Conservation (phyloP, 352 stramenopile genomes). For the Pythium volutum region DNA sequence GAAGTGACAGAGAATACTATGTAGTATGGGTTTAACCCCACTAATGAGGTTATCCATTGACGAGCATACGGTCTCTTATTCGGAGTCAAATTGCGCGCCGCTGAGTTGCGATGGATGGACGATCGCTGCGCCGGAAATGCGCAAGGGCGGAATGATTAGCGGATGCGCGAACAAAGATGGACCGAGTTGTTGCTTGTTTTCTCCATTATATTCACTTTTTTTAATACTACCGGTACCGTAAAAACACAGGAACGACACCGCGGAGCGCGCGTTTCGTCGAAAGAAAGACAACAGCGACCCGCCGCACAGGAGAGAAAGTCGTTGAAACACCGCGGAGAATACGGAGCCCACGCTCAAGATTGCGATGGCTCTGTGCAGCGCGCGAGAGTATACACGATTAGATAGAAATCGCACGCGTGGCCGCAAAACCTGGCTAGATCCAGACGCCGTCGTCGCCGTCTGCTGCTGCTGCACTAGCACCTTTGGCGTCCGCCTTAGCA, state of each 20-base stretch:
- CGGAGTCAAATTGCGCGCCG: not conserved
- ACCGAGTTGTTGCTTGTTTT: not conserved
- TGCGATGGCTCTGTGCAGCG: not conserved
- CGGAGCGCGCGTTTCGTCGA: not conserved
- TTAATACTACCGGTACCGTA: constrained; percentile 14
- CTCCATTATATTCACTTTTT: constrained; percentile 26
- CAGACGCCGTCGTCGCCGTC: constrained; percentile 67
- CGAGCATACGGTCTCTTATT: not conserved
- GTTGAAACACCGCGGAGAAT: not conserved
- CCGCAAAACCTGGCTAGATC: constrained; percentile 39
- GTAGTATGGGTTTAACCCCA: constrained; percentile 12
- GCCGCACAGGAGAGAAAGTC: not conserved
- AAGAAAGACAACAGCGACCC: constrained; percentile 7
- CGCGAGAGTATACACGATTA: constrained; percentile 9
- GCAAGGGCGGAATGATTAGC: too few species aligned
- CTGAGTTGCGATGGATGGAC: not conserved
- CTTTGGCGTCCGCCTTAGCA: constrained; percentile 30
- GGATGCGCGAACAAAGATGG: too few species aligned
- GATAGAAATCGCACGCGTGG: not conserved
- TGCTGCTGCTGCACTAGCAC: constrained; percentile 13
- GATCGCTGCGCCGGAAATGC: not conserved
- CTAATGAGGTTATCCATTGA: not conserved
- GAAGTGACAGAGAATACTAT: not conserved
- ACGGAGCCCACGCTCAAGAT: not conserved
- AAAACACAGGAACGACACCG: constrained; percentile 13